Percentiles rank a stretch among this genome's conserved stretches.
phyloP scores from a whole-genome alignment of 2,329 filamentous ascomycete species.

The Fusarium illudens region DNA sequence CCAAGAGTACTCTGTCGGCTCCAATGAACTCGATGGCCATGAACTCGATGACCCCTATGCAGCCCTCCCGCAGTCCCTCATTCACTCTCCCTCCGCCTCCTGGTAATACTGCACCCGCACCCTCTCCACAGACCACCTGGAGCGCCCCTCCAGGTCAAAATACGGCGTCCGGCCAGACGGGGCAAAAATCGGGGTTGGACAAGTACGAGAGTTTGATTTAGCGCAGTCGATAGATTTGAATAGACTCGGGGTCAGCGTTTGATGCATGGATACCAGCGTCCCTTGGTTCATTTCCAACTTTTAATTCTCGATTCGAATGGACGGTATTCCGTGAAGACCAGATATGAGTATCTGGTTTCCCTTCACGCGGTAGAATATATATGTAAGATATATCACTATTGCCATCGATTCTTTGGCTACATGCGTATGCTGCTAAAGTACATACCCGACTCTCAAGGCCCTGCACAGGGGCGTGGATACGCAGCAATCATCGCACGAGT shows the following conservation, averaged over 20 bases:
- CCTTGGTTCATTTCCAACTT: background rate
- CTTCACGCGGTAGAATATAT: too few relatives aligned
- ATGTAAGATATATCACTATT: too few relatives aligned
- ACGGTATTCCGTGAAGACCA: too few relatives aligned
- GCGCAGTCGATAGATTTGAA: conserved; percentile 4
- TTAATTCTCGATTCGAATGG: background rate
- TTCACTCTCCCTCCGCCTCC: conserved; percentile 69
- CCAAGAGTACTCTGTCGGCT: conserved; percentile 59
- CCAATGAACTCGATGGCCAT: conserved; percentile 43
- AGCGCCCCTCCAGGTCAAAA: conserved; percentile 17
- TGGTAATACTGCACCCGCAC: conserved; percentile 38
- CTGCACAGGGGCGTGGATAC: too few relatives aligned
- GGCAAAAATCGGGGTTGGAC: conserved; percentile 65
- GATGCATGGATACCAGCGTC: background rate
- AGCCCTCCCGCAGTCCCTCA: conserved; percentile 55
- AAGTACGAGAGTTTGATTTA: conserved; percentile 74
- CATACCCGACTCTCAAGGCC: too few relatives aligned
- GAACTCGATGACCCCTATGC: conserved; percentile 57
- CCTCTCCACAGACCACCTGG: conserved; percentile 44
- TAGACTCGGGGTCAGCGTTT: background rate
- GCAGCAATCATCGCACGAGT: too few relatives aligned
- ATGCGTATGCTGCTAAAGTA: too few relatives aligned
- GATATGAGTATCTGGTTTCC: too few relatives aligned
- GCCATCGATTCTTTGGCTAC: too few relatives aligned
- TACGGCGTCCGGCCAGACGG: conserved; percentile 20